These are phyloP conservation scores for Amanita molliuscula DNA, from an alignment of 768 basidiomycete species.

Conservation along the genomic window DNA sequence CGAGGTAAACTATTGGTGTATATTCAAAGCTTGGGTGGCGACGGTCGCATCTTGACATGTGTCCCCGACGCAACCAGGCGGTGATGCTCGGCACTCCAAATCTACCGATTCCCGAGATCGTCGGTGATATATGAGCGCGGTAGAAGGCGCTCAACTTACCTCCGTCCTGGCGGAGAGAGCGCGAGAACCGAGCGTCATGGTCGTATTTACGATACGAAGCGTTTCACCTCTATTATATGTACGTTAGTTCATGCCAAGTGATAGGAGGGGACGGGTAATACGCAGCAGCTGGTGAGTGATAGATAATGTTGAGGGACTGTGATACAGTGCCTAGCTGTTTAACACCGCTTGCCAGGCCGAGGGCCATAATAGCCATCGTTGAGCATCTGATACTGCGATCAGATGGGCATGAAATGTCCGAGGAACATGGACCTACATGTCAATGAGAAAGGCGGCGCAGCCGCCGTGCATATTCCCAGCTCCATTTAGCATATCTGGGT, in stretches of 20 bases:
- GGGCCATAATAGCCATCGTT: constrained; percentile 32
- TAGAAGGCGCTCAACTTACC: constrained; percentile 17
- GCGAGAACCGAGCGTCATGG: constrained; percentile 37
- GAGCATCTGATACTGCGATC: constrained; percentile 30
- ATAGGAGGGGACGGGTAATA: constrained; percentile 15
- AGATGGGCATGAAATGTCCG: neutral
- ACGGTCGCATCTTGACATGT: constrained; percentile 44
- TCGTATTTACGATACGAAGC: constrained; percentile 41
- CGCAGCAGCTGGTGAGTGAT: constrained; percentile 46
- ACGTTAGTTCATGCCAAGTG: neutral
- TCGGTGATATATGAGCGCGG: neutral
- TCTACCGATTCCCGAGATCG: constrained; percentile 20
- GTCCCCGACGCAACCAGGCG: constrained; percentile 44
- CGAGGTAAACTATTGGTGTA: neutral
- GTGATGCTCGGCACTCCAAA: constrained; percentile 44
- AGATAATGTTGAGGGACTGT: constrained; percentile 41
- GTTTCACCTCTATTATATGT: constrained; percentile 30
- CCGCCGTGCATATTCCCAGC: constrained; percentile 41
- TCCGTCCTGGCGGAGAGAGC: constrained; percentile 39
- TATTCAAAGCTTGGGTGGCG: neutral
- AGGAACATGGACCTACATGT: constrained; percentile 25
- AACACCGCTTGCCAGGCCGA: constrained; percentile 17
- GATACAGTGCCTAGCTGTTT: constrained; percentile 26
- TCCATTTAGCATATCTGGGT: constrained; percentile 12
- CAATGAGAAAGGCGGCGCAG: constrained; percentile 43